Conservation (phyloP, 257 asterid species). For the Coffea eugenioides region DNA sequence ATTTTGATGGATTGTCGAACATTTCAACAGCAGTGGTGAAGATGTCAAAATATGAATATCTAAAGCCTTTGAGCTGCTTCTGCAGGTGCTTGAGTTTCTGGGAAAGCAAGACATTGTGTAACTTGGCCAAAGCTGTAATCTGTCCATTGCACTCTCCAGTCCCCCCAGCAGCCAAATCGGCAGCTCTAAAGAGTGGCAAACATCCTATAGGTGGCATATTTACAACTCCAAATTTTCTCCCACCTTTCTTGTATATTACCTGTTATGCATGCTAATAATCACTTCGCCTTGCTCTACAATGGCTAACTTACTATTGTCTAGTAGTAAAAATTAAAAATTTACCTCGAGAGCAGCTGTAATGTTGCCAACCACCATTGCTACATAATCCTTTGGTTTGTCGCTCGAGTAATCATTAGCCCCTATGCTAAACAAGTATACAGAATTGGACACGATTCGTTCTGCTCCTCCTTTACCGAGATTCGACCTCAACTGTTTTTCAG, state of each 20-base stretch:
- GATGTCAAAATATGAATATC: slow-evolving; percentile 23
- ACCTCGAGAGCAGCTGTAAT: too few relatives aligned
- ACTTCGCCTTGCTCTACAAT: too few relatives aligned
- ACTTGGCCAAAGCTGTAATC: slow-evolving; percentile 3
- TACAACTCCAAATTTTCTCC: too few relatives aligned
- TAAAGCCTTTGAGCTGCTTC: slow-evolving; percentile 19
- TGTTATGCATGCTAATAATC: too few relatives aligned
- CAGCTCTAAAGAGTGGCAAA: too few relatives aligned
- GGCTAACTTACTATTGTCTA: too few relatives aligned
- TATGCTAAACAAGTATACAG: slow-evolving; percentile 21
- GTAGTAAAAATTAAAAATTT: too few relatives aligned
- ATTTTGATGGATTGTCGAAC: slow-evolving; percentile 24
- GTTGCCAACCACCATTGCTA: too few relatives aligned
- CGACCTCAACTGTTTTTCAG: slow-evolving; percentile 9
- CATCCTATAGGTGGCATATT: too few relatives aligned
- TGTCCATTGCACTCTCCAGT: slow-evolving; percentile 5
- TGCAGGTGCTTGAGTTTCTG: slow-evolving; percentile 8
- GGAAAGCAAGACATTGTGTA: slow-evolving; percentile 14
- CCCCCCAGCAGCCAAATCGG: not conserved
- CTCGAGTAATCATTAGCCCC: slow-evolving; percentile 14
- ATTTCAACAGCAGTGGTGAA: slow-evolving; percentile 12
- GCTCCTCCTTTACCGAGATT: slow-evolving; percentile 17
- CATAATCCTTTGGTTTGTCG: not conserved
- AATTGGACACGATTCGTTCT: slow-evolving; percentile 13
- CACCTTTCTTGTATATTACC: too few relatives aligned